Evolutionary conservation across 768 basidiomycete genomes (phyloP).

Genomic region (Phylloporus sp.): DNA sequence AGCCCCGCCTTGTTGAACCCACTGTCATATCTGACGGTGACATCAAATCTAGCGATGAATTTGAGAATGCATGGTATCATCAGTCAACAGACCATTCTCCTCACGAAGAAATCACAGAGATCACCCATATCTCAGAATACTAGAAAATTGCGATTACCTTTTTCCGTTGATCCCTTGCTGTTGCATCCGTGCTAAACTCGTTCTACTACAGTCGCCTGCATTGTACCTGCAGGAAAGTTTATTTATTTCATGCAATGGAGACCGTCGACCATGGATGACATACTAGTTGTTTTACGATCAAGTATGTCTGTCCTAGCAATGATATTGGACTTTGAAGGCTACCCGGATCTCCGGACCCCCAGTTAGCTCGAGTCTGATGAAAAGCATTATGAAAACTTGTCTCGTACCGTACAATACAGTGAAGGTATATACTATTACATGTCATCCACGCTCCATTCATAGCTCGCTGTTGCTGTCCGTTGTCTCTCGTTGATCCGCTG

Average conservation of each 20-base stretch:
- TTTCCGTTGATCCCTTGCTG: conserved; percentile 1
- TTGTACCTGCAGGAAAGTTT: conserved; percentile 11
- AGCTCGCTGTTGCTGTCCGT: conserved; percentile 65
- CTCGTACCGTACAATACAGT: not conserved
- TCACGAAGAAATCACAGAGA: conserved; percentile 22
- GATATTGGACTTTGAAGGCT: not conserved
- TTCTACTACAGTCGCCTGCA: conserved; percentile 15
- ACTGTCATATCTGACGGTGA: conserved; percentile 30
- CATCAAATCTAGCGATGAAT: conserved; percentile 26
- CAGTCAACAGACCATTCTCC: conserved; percentile 23
- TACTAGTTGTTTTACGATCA: conserved; percentile 4
- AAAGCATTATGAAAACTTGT: not conserved
- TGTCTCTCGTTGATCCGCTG: conserved; percentile 74
- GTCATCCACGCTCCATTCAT: conserved; percentile 87
- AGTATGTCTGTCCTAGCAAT: not conserved
- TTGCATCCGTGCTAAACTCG: conserved; percentile 9
- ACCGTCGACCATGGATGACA: conserved; percentile 3
- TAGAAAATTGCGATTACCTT: conserved; percentile 14
- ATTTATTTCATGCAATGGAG: conserved; percentile 19
- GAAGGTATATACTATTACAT: conserved; percentile 58
- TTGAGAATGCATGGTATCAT: conserved; percentile 22
- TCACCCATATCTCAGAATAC: conserved; percentile 29
- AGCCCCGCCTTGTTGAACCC: conserved; percentile 30
- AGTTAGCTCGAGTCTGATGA: not conserved
- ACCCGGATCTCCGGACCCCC: not conserved